A percentile compares a stretch with the other conserved stretches of the same genome.
phyloP scores from a whole-genome alignment of 2,329 filamentous ascomycete genomes.

The Calonectria pteridis region DNA sequence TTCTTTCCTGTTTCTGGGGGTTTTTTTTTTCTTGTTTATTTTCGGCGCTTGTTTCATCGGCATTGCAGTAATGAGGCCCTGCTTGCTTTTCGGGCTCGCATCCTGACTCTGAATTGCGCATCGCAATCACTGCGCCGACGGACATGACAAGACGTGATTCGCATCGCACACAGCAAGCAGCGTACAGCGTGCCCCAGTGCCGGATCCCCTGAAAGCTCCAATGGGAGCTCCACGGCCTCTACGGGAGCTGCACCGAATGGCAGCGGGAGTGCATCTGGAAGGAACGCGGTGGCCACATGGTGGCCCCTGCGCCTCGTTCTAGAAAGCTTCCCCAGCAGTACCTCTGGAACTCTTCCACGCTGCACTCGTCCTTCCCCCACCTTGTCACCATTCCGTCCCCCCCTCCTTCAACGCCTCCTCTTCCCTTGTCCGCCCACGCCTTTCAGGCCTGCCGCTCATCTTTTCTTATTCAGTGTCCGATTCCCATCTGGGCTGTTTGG shows the following conservation, averaged over 20 bases:
- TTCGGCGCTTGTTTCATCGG: conserved; percentile 2
- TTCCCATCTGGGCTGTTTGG: not conserved
- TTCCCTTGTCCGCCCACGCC: conserved; percentile 17
- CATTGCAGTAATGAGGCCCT: not conserved
- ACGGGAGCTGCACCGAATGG: conserved; percentile 46
- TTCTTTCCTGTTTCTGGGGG: not conserved
- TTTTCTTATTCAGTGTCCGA: conserved; percentile 12
- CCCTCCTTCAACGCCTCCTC: conserved; percentile 23
- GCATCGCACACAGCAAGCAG: not conserved
- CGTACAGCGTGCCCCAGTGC: not conserved
- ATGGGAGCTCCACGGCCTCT: conserved; percentile 20
- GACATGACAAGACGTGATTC: not conserved
- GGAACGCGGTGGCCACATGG: conserved; percentile 26
- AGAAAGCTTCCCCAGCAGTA: conserved; percentile 47
- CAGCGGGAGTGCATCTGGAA: conserved; percentile 43
- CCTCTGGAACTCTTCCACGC: conserved; percentile 31
- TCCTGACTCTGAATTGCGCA: not conserved
- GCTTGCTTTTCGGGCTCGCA: not conserved
- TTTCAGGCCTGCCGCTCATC: conserved; percentile 24
- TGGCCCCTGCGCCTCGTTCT: conserved; percentile 45
- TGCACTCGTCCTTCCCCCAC: conserved; percentile 26
- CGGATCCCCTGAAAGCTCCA: not conserved
- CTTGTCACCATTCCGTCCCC: conserved; percentile 26
- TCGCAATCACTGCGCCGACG: not conserved
- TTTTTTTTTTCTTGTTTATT: not conserved